Conservation (phyloP, 2,329 filamentous ascomycete genomes). For the Aureobasidium lini region DNA sequence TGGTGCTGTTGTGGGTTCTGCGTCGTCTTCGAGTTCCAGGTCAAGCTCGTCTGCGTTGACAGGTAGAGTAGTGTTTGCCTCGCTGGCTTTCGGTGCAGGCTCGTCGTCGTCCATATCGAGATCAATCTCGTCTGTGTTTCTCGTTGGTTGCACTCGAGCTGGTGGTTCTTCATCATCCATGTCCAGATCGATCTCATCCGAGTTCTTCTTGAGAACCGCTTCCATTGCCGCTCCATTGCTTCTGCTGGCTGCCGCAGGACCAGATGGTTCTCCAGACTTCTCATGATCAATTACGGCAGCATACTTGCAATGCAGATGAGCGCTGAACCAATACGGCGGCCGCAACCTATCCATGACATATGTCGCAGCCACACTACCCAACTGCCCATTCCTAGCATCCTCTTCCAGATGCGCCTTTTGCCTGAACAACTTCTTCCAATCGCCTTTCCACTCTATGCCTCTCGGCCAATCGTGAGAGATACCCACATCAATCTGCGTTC, state of each 20-base stretch:
- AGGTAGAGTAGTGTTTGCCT: constrained; percentile 19
- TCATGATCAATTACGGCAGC: constrained; percentile 52
- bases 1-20: constrained; percentile 13
- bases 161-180: constrained; percentile 28
- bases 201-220: constrained; percentile 39
- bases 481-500: constrained; percentile 84
- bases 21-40: constrained; percentile 25
- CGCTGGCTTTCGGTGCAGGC: constrained; percentile 15
- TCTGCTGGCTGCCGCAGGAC: neutral
- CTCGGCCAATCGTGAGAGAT: constrained; percentile 95
- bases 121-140: constrained; percentile 62
- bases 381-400: constrained; percentile 65
- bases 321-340: constrained; percentile 80
- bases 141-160: constrained; percentile 18
- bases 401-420: constrained; percentile 67
- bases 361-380: constrained; percentile 75
- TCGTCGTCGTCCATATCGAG: constrained; percentile 37
- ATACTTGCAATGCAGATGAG: constrained; percentile 87
- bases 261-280: neutral
- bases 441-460: constrained; percentile 69
- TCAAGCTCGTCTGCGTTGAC: constrained; percentile 38
- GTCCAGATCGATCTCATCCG: constrained; percentile 58
- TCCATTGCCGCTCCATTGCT: neutral
- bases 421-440: constrained; percentile 59
- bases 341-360: constrained; percentile 74